Conservation (phyloP, 2,329 filamentous ascomycete species). For the Phaeophleospora eucalypticola region DNA sequence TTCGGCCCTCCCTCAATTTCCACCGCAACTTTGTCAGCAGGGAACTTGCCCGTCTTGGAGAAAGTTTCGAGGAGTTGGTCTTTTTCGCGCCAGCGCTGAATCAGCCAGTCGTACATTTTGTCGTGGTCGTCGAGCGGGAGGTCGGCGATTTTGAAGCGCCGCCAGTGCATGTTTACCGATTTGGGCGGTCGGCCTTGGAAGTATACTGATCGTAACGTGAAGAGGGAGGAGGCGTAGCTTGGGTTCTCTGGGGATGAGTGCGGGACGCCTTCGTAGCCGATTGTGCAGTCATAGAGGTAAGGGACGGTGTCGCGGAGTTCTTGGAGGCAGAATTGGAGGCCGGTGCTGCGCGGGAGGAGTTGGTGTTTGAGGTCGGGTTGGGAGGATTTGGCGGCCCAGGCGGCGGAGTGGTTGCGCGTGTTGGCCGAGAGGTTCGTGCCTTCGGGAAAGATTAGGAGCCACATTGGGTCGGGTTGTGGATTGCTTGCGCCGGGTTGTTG, state of each 20-base stretch:
- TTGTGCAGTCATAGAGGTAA: conserved; percentile 87
- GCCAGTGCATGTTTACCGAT: conserved; percentile 95
- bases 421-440: conserved; percentile 80
- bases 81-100: conserved; percentile 84
- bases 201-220: conserved; percentile 80
- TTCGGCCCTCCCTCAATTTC: conserved; percentile 27
- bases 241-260: too few species aligned
- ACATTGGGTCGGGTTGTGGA: conserved; percentile 62
- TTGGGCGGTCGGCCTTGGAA: conserved; percentile 85
- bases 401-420: conserved; percentile 63
- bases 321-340: conserved; percentile 72
- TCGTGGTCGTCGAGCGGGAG: conserved; percentile 73
- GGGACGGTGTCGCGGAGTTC: conserved; percentile 71
- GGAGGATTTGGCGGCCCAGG: conserved; percentile 71
- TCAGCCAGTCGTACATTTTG: conserved; percentile 76
- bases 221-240: conserved; percentile 78
- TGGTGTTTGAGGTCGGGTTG: conserved; percentile 66
- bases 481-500: too few species aligned
- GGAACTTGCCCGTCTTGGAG: conserved; percentile 70
- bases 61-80: conserved; percentile 82
- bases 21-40: conserved; percentile 53
- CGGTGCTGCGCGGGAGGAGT: conserved; percentile 74
- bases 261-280: conserved; percentile 92
- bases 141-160: conserved; percentile 72
- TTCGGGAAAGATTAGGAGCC: conserved; percentile 83